These are phyloP conservation scores for Hirsutella thompsonii DNA, from an alignment of 2,329 filamentous ascomycete genomes.

Conservation along the genomic window DNA sequence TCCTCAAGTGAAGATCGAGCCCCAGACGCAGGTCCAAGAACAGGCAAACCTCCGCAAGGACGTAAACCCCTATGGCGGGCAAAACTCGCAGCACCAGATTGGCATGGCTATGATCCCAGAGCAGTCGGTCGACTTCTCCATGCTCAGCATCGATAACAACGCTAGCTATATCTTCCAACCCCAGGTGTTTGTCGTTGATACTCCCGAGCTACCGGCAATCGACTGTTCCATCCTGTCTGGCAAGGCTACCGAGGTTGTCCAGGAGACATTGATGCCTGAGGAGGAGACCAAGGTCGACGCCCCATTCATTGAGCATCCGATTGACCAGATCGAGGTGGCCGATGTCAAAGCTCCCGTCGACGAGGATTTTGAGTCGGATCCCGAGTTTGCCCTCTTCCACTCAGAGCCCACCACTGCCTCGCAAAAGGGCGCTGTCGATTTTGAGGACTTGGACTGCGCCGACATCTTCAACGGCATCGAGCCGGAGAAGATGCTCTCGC, in stretches of 20 bases:
- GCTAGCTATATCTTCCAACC: constrained; percentile 49
- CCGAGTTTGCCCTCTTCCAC: constrained; percentile 48
- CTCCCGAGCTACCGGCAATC: constrained; percentile 52
- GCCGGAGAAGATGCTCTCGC: constrained; percentile 49
- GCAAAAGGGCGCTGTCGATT: constrained; percentile 24
- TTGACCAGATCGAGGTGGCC: constrained; percentile 18
- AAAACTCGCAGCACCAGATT: constrained; percentile 50
- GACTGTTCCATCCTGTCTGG: constrained; percentile 53
- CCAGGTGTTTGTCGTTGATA: constrained; percentile 63
- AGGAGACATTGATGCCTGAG: constrained; percentile 27
- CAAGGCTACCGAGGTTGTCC: constrained; percentile 48
- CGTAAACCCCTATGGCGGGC: constrained; percentile 44
- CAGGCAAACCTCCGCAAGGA: constrained; percentile 50
- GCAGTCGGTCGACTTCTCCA: constrained; percentile 59
- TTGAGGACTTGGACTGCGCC: constrained; percentile 24
- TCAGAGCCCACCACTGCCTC: constrained; percentile 19
- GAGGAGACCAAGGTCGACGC: constrained; percentile 42
- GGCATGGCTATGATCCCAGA: constrained; percentile 78
- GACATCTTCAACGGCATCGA: constrained; percentile 41
- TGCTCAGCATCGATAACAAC: constrained; percentile 45
- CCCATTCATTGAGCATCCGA: constrained; percentile 36
- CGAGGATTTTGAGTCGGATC: constrained; percentile 49
- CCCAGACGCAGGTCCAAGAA: constrained; percentile 25
- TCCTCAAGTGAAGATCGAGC: constrained; percentile 23
- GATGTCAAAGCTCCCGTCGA: constrained; percentile 23